These are phyloP conservation scores for Kluyveromyces sp. DNA, from an alignment of 1,139 yeast genomes.

Conservation along the genomic window DNA sequence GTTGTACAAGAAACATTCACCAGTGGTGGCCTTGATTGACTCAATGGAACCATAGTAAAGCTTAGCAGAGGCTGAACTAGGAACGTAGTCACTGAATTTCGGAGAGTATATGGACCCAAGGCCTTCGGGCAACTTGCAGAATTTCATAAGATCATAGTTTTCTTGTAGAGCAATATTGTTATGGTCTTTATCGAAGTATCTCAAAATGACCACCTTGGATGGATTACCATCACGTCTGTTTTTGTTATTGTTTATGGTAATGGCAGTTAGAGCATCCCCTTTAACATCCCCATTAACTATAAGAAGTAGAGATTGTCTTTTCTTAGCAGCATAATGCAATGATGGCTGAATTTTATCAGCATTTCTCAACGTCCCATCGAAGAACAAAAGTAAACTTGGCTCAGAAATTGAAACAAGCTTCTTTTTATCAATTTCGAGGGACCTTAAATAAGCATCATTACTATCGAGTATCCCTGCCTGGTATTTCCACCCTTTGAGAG, in stretches of 20 bases:
- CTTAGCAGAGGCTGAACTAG: constrained; percentile 23
- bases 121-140: constrained; percentile 24
- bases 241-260: constrained; percentile 27
- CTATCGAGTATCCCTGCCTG: constrained; percentile 21
- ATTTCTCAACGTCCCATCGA: constrained; percentile 25
- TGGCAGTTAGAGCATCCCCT: constrained; percentile 27
- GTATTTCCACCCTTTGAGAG: constrained; percentile 27
- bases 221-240: constrained; percentile 18
- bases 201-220: constrained; percentile 18
- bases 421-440: constrained; percentile 19
- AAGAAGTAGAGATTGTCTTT: constrained; percentile 19
- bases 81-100: constrained; percentile 21
- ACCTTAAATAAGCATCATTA: constrained; percentile 24
- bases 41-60: constrained; percentile 24
- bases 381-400: constrained; percentile 20
- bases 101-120: constrained; percentile 24
- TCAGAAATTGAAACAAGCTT: constrained; percentile 21
- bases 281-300: constrained; percentile 23
- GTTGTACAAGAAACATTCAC: constrained; percentile 28
- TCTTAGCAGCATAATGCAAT: constrained; percentile 20
- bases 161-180: constrained; percentile 17
- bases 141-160: constrained; percentile 19
- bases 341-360: constrained; percentile 24
- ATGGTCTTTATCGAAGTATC: constrained; percentile 18
- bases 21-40: constrained; percentile 27